phyloP scores from a whole-genome alignment of 306 rosid species.

The Senna tora region DNA sequence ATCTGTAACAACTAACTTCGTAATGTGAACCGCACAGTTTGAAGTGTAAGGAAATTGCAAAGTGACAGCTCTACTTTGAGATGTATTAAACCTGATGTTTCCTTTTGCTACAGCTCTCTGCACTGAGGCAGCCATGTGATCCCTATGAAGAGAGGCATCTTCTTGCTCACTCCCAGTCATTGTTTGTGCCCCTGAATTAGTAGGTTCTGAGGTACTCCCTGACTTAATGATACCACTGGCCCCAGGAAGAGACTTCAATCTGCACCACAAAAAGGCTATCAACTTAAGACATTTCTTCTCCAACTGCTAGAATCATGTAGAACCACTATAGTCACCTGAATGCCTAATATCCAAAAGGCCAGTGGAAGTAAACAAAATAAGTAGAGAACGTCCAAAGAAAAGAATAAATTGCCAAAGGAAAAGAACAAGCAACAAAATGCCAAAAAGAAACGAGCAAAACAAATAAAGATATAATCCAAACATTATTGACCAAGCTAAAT shows the following conservation, averaged over 20 bases:
- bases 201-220: too few relatives aligned
- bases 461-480: too few relatives aligned
- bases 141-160: too few relatives aligned
- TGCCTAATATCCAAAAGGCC: slow-evolving; percentile 22
- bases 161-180: too few relatives aligned
- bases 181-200: too few relatives aligned
- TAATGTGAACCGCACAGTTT: background rate
- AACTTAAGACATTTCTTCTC: slow-evolving; percentile 11
- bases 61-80: background rate
- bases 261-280: slow-evolving; percentile 43
- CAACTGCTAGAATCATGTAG: too few relatives aligned
- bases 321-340: background rate
- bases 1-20: background rate
- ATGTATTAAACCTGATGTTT: too few relatives aligned
- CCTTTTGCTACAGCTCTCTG: too few relatives aligned
- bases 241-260: slow-evolving; percentile 51
- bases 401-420: slow-evolving; percentile 17
- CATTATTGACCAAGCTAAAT: too few relatives aligned
- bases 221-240: too few relatives aligned
- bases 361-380: slow-evolving; percentile 19
- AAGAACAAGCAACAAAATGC: background rate
- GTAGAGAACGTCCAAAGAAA: slow-evolving; percentile 12
- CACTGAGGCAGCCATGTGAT: too few relatives aligned
- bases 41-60: slow-evolving; percentile 22
- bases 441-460: too few relatives aligned